These are phyloP conservation scores for Peronospora destructor DNA, from an alignment of 352 stramenopile species.

Conservation along the genomic window DNA sequence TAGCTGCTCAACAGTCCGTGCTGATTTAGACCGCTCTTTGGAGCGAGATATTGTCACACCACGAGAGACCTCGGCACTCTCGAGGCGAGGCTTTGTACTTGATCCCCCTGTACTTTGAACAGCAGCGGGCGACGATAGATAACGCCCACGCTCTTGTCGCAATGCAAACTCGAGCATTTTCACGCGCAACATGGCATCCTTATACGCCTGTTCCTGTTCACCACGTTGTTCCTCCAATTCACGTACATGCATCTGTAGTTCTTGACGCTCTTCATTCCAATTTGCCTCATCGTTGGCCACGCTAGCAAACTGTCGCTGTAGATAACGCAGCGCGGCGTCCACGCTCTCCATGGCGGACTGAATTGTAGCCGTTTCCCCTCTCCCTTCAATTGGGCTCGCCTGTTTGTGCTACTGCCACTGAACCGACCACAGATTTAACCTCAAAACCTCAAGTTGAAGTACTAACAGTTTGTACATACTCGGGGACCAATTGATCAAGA, in stretches of 20 bases:
- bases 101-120: slow-evolving; percentile 38
- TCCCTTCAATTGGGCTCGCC: slow-evolving; percentile 10
- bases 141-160: slow-evolving; percentile 68
- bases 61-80: slow-evolving; percentile 40
- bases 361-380: slow-evolving; percentile 8
- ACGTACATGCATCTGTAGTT: slow-evolving; percentile 65
- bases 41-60: slow-evolving; percentile 51
- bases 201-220: slow-evolving; percentile 78
- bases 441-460: slow-evolving; percentile 25
- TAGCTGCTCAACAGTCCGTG: slow-evolving; percentile 30
- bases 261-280: slow-evolving; percentile 72
- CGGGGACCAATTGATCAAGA: not conserved
- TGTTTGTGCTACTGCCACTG: slow-evolving; percentile 19
- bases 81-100: slow-evolving; percentile 16
- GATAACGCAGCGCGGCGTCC: slow-evolving; percentile 75
- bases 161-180: slow-evolving; percentile 88
- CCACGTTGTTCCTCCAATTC: slow-evolving; percentile 71
- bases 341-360: slow-evolving; percentile 79
- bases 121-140: slow-evolving; percentile 64
- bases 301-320: slow-evolving; percentile 80
- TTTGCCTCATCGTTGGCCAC: slow-evolving; percentile 65
- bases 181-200: slow-evolving; percentile 75
- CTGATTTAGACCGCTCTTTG: slow-evolving; percentile 52
- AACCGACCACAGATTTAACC: slow-evolving; percentile 5
- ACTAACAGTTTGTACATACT: not conserved